Evolutionary conservation across 371 early-diverging fungal species (phyloP).

Genomic region (Rhizopus microsporus): DNA sequence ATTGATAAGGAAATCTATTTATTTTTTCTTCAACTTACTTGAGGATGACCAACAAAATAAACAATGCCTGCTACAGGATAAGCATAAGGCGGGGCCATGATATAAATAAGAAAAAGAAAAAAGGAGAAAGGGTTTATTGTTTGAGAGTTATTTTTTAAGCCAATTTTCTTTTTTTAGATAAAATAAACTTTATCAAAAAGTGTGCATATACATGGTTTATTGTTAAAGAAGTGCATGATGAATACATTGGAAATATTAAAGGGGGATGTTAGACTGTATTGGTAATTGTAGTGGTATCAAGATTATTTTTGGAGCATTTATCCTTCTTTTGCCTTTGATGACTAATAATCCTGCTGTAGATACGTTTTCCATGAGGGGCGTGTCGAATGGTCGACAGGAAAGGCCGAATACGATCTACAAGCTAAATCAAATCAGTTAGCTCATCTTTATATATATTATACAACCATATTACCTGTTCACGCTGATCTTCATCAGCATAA

Average conservation of each 20-base stretch:
- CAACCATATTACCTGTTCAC: conserved; percentile 52
- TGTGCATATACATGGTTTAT: no score
- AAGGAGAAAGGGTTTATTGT: neutral
- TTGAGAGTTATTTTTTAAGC: no score
- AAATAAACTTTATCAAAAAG: no score
- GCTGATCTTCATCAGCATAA: conserved; percentile 79
- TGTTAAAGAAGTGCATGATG: no score
- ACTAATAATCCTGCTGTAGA: conserved; percentile 76
- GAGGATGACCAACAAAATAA: conserved; percentile 53
- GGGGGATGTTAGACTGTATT: no score
- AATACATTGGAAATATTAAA: no score
- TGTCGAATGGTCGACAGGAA: conserved; percentile 77
- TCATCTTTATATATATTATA: neutral
- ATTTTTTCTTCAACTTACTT: conserved; percentile 23
- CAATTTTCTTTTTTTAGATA: no score
- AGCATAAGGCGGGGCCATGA: conserved; percentile 44
- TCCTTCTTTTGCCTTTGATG: conserved; percentile 24
- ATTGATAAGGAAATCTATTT: conserved; percentile 43
- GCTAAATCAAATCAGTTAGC: conserved; percentile 23
- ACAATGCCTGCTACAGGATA: conserved; percentile 54
- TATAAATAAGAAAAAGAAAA: neutral
- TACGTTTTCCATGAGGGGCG: conserved; percentile 89
- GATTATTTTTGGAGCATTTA: no score
- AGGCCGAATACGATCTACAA: conserved; percentile 79
- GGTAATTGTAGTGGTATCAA: no score